phyloP scores from a whole-genome alignment of 2,329 filamentous ascomycete species.

The Tolypocladium guangdongense region DNA sequence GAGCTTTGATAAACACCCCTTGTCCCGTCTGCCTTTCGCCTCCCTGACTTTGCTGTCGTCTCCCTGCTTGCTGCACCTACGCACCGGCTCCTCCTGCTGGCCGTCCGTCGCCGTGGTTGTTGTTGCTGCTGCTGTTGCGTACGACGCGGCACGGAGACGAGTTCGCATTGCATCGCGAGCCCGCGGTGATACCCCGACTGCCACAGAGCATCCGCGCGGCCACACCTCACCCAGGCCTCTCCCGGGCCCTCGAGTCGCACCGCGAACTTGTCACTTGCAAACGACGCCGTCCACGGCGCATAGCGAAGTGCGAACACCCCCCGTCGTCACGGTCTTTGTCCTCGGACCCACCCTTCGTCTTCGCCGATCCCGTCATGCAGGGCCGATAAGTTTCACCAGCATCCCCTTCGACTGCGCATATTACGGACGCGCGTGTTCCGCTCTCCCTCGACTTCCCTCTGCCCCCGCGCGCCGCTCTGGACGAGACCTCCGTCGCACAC shows the following conservation, averaged over 20 bases:
- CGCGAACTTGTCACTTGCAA: background rate
- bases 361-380: background rate
- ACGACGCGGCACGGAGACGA: background rate
- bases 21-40: background rate
- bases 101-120: background rate
- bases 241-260: background rate
- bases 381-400: background rate
- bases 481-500: background rate
- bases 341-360: constrained; percentile 1
- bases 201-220: background rate
- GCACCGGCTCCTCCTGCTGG: background rate
- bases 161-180: background rate
- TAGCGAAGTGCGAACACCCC: background rate
- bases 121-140: background rate
- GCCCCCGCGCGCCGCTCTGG: background rate
- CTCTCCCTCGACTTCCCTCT: background rate
- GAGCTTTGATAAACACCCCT: background rate
- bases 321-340: background rate
- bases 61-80: background rate
- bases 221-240: background rate
- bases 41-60: background rate
- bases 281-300: background rate
- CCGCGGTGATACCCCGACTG: background rate
- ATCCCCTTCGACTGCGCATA: background rate
- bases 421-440: background rate